Evolutionary conservation across 1,139 yeast genomes (phyloP).

Genomic region (Zygosaccharomyces pseudobailii): DNA sequence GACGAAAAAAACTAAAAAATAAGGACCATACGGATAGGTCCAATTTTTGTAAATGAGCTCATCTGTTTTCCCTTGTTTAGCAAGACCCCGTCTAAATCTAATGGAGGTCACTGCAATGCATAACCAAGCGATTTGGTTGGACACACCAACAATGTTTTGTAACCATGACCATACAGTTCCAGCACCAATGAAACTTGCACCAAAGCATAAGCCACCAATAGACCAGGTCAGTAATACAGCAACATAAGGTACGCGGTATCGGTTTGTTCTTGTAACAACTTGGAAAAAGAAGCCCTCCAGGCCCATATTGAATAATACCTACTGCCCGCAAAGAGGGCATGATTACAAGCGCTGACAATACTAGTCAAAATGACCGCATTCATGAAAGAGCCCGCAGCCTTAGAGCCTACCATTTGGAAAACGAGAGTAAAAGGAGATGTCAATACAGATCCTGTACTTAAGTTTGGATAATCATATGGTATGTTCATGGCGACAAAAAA

Average conservation of each 20-base stretch:
- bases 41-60: conserved; percentile 42
- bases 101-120: conserved; percentile 43
- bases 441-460: conserved; percentile 39
- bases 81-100: conserved; percentile 49
- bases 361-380: conserved; percentile 49
- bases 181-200: conserved; percentile 36
- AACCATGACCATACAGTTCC: conserved; percentile 39
- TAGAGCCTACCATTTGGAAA: conserved; percentile 48
- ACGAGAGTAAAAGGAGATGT: conserved; percentile 66
- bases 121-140: conserved; percentile 39
- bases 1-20: conserved; percentile 46
- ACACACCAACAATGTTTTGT: conserved; percentile 38
- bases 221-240: conserved; percentile 39
- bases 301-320: conserved; percentile 46
- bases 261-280: conserved; percentile 41
- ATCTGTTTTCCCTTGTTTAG: conserved; percentile 38
- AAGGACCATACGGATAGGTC: conserved; percentile 63
- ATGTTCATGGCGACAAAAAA: conserved; percentile 46
- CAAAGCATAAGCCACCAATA: conserved; percentile 36
- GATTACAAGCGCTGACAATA: conserved; percentile 49
- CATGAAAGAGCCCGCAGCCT: conserved; percentile 43
- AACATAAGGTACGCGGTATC: conserved; percentile 43
- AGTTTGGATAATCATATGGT: conserved; percentile 43
- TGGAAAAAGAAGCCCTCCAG: conserved; percentile 43
- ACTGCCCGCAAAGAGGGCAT: conserved; percentile 48